Percentiles rank a stretch among this genome's conserved stretches.
Evolutionary conservation across 2,329 filamentous ascomycete species (phyloP).

Genomic region (Emergomyces africanus): DNA sequence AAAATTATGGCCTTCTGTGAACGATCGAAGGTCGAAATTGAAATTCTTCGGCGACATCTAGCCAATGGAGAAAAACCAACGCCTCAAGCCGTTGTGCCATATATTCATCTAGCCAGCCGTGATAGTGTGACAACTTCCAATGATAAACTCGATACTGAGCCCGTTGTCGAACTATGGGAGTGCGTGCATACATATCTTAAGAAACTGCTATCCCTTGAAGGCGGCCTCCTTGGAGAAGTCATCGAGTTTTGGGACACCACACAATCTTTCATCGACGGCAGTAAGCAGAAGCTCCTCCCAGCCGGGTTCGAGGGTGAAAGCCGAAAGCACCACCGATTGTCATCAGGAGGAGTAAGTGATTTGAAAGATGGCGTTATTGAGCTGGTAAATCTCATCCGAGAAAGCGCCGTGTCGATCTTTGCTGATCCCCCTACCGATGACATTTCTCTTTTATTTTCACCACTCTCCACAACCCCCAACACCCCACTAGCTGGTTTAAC

Average conservation of each 20-base stretch:
- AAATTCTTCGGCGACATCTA: conserved; percentile 72
- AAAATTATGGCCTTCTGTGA: conserved; percentile 73
- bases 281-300: conserved; percentile 66
- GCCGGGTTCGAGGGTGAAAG: conserved; percentile 72
- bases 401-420: conserved; percentile 71
- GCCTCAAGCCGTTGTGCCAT: conserved; percentile 55
- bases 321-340: conserved; percentile 65
- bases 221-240: conserved; percentile 77
- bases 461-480: conserved; percentile 52
- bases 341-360: conserved; percentile 54
- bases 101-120: conserved; percentile 61
- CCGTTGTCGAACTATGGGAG: conserved; percentile 87
- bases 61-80: conserved; percentile 61
- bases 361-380: conserved; percentile 69
- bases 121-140: conserved; percentile 50
- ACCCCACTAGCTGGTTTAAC: conserved; percentile 48
- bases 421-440: conserved; percentile 81
- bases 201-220: conserved; percentile 57
- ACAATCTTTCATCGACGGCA: conserved; percentile 79
- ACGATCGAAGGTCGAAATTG: conserved; percentile 80
- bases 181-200: conserved; percentile 64
- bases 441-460: conserved; percentile 74
- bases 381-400: conserved; percentile 69
- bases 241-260: conserved; percentile 90
- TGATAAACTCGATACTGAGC: conserved; percentile 59